phyloP scores from a whole-genome alignment of 2,329 filamentous ascomycete genomes.

The Penicillium sp. region DNA sequence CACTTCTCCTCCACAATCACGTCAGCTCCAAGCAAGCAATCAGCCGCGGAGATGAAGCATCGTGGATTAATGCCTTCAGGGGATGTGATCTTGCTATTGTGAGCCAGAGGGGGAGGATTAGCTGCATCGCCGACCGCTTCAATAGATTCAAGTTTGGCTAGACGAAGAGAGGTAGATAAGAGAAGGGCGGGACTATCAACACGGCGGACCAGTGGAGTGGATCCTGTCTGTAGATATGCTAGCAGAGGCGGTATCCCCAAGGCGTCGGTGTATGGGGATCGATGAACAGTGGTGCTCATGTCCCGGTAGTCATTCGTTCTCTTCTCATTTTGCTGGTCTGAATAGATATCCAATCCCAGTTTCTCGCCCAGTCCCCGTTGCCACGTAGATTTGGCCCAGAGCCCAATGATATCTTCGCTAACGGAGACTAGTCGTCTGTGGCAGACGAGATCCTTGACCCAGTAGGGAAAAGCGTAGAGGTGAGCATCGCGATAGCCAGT shows the following conservation, averaged over 20 bases:
- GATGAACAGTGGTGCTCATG: background rate
- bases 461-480: slow-evolving; percentile 2
- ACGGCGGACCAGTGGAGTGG: background rate
- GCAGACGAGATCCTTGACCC: background rate
- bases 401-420: background rate
- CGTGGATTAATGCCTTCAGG: background rate
- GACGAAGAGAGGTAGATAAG: background rate
- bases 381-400: slow-evolving; percentile 1
- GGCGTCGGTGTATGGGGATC: background rate
- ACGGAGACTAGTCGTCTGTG: background rate
- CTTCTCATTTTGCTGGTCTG: background rate
- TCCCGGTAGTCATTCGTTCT: background rate
- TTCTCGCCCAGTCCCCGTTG: background rate
- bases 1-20: background rate
- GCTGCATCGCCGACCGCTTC: background rate
- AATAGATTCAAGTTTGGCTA: background rate
- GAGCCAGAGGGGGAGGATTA: background rate
- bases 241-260: background rate
- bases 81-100: background rate
- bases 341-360: background rate
- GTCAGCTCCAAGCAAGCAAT: background rate
- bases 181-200: background rate
- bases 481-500: slow-evolving; percentile 2
- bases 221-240: background rate
- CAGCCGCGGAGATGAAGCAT: background rate